Evolutionary conservation across 1,284 basidiomycete genomes (phyloP), one percentile per base, ranked within the genome.

Genomic region (Lignosus rhinocerotis): DNA sequence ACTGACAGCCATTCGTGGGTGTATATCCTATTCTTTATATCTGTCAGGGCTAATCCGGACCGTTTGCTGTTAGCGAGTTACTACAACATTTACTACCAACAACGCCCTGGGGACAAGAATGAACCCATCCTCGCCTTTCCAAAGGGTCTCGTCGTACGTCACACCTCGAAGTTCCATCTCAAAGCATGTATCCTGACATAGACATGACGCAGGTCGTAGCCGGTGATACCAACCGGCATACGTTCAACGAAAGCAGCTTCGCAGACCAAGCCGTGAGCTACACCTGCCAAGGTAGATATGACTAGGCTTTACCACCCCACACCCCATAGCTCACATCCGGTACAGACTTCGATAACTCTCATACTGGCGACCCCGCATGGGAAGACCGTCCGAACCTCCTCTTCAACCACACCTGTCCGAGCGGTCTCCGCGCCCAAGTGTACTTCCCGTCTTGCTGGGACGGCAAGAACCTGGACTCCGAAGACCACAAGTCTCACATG

Each of bases 401-500:
- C 60, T 65, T 63, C 49, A 64, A 70, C 30, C 69, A 70, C 34
- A 67, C 63, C 43, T 80, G 77, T 62, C 73, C 75, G 1, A 63
- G 71, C 50, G 78, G 76, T 39, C 70, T 79, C 52, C 75, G 78
- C 31, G 71, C 73, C 8, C 78, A 80, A 63, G 72, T 79, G 10
- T 77, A 76, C 69, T 78, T 79, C 69, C 77, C 75, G 5, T 69
- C 69, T 39, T 80, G 78, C 69, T 80, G 78, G 78, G 75, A 80
- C 58, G 74, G 74, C 33, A 53, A 59, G 67, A 79, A 81, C 68
- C 61, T 72, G 55, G 80, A 82, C 69, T 80, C 77, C 10, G 41
- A 73, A 2, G 78, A 83, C 67, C 81, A 84, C 72, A 80, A 80
- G 71, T 81, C 79, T n/a, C 82, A 84, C 67, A 78, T 84, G 64